Base-by-base conservation (phyloP, 2,329 filamentous ascomycete genomes). In the Apiospora hydei region DNA sequence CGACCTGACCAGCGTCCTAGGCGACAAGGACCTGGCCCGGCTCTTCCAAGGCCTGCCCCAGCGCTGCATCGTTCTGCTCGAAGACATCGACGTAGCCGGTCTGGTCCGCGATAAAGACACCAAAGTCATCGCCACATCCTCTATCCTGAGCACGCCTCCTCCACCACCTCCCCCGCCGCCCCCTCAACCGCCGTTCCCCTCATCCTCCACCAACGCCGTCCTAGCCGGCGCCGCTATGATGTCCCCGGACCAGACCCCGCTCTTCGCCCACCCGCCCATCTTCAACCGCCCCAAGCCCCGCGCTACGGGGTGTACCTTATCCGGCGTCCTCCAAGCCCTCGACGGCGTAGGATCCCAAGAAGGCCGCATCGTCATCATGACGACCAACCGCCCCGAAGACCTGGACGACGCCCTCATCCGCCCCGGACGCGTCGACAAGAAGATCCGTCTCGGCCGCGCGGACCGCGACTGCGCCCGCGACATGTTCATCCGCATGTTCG, bases 301-400 rank as follows among this genome's bases (percentile, higher is more conserved):
- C 21, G 57, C 18, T 34, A 41, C 57, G 7, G 41, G 41, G n/a
- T 68, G 66, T n/a, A 68, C 66, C 4, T 41, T 68, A 0, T 68
- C 66, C 0, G 66, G 66, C 44, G 41, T 68, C 13, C 66, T 68
- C 4, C 66, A 68, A 13, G 66, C 66, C n/a, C 66, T 68, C 24
- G 66, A 68, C 43, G 41, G 66, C 66, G 66, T 68, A n/a, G 66
- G 44, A 1, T 68, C 66, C 24, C 66, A 47, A 18, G 66, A 68
- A 18, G 66, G 66, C 30, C 66, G 66, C 66, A 68, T 68, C 41
- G n/a, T 68, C 41, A 68, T 68, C 66, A 68, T 68, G 66, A 68
- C 66, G 43, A 68, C 66, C 24, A 68, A 68, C n/a, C 41, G 41
- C 6, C 66, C 66, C n/a, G 66, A 68, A 14, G 66, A 44, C n/a